These are phyloP conservation scores for Paramarasmius palmivorus DNA, from an alignment of 1,284 basidiomycete species.

Conservation along the genomic window DNA sequence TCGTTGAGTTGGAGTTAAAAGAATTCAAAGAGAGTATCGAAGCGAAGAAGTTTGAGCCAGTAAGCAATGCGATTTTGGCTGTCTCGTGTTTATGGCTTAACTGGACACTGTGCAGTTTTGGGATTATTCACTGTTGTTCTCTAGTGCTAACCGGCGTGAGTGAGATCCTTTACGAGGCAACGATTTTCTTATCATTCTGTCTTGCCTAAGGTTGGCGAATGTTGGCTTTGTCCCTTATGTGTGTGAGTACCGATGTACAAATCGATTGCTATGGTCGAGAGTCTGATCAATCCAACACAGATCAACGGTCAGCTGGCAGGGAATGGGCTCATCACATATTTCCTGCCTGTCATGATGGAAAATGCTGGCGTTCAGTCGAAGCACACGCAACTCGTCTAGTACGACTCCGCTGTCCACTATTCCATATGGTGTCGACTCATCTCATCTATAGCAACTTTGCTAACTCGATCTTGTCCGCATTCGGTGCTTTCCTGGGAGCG, in stretches of 20 bases:
- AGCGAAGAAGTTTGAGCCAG: slow-evolving; percentile 21
- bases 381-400: slow-evolving; percentile 28
- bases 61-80: slow-evolving; percentile 1
- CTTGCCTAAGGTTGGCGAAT: slow-evolving; percentile 20
- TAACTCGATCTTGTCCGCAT: slow-evolving; percentile 27
- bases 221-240: slow-evolving; percentile 23
- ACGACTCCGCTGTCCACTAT: neutral
- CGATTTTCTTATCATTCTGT: neutral
- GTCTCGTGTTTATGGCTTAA: neutral
- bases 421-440: neutral
- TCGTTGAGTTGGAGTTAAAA: slow-evolving; percentile 28
- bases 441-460: slow-evolving; percentile 25
- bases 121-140: slow-evolving; percentile 25
- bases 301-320: slow-evolving; percentile 29
- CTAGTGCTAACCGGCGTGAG: slow-evolving; percentile 19
- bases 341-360: slow-evolving; percentile 24
- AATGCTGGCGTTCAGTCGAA: slow-evolving; percentile 26
- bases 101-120: slow-evolving; percentile 19
- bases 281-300: neutral
- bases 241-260: neutral
- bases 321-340: slow-evolving; percentile 29
- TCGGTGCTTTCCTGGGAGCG: slow-evolving; percentile 26
- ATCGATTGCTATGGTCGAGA: neutral
- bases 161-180: neutral
- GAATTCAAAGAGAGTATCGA: slow-evolving; percentile 25